These are phyloP conservation scores for Kodamaea neixiangensis DNA, from an alignment of 805 yeast genomes.

Conservation along the genomic window DNA sequence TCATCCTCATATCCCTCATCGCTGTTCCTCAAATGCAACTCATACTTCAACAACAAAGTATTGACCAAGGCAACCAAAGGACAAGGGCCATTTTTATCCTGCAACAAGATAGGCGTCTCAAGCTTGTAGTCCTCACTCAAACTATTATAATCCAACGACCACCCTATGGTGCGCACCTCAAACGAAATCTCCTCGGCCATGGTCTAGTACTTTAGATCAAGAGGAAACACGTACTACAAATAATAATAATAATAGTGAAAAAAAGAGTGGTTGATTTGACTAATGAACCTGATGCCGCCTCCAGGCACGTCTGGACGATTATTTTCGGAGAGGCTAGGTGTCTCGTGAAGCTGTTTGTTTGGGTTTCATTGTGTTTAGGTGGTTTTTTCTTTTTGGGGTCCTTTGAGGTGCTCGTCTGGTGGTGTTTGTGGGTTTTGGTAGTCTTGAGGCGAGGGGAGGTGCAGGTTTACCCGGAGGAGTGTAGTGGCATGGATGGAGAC, in stretches of 20 bases:
- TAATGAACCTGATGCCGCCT: neutral
- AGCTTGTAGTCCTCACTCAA: conserved; percentile 28
- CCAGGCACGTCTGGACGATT: neutral
- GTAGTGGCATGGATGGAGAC: neutral
- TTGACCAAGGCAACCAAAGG: conserved; percentile 80
- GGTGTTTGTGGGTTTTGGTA: neutral
- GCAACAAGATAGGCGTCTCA: conserved; percentile 62
- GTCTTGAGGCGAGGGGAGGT: neutral
- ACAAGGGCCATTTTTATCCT: conserved; percentile 86
- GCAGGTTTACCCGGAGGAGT: neutral
- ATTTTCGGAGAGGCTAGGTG: neutral
- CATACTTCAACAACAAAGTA: conserved; percentile 57
- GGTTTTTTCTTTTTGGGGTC: conserved; percentile 1
- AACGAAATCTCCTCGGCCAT: conserved; percentile 8
- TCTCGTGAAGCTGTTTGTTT: conserved; percentile 2
- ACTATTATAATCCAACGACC: conserved; percentile 28
- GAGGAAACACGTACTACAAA: neutral
- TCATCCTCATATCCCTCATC: conserved; percentile 10
- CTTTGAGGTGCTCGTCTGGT: neutral
- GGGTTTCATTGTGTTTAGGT: neutral
- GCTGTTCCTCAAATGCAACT: conserved; percentile 23
- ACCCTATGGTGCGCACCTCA: conserved; percentile 27
- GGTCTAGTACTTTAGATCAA: neutral
- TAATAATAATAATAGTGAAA: neutral
- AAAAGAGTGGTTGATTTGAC: neutral